phyloP scores from a whole-genome alignment of 306 rosid species.

The Acacia confusa region DNA sequence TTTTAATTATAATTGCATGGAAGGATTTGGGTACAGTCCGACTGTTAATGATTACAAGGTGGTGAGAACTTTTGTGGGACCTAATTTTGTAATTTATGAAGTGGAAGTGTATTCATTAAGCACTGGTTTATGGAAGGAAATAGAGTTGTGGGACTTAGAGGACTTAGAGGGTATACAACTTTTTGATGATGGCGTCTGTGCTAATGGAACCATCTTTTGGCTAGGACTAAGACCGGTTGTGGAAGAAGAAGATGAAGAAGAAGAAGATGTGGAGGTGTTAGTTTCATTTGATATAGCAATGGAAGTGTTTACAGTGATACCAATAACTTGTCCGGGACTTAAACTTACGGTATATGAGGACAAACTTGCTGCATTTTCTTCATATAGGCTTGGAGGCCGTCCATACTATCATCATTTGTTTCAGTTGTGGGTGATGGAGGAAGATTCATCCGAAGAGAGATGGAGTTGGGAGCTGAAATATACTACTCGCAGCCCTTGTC shows the following conservation, averaged over 20 bases:
- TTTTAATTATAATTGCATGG: background rate
- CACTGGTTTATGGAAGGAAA: background rate
- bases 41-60: background rate
- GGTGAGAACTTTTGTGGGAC: background rate
- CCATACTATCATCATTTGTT: background rate
- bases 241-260: background rate
- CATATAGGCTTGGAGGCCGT: background rate
- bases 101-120: background rate
- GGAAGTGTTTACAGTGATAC: background rate
- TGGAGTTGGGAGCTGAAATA: background rate
- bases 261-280: background rate
- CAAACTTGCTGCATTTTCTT: background rate
- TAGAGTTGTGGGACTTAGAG: background rate
- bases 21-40: background rate
- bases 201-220: background rate
- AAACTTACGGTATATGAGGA: background rate
- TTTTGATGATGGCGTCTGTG: background rate
- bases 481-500: background rate
- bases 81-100: background rate
- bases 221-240: background rate
- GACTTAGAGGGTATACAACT: background rate
- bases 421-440: background rate
- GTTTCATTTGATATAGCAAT: background rate
- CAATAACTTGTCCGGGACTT: background rate
- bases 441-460: background rate